Conservation (phyloP, 2,329 filamentous ascomycete species). For the Penicillium sp. region DNA sequence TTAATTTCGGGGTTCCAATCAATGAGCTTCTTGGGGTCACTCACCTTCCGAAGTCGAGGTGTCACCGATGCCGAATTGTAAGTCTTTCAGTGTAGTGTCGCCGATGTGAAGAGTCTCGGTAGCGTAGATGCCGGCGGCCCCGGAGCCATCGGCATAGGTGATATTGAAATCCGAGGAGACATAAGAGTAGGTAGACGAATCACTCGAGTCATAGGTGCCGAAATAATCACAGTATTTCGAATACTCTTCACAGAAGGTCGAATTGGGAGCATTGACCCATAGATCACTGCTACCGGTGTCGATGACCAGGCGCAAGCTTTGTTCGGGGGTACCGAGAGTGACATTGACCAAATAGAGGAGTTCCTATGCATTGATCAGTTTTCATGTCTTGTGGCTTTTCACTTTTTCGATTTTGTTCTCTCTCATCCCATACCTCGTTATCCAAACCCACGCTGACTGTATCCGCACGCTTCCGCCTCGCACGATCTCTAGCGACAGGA, state of each 20-base stretch:
- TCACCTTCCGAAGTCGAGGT: conserved; percentile 50
- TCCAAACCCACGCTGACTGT: conserved; percentile 49
- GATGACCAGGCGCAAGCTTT: conserved; percentile 57
- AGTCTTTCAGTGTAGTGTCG: conserved; percentile 47
- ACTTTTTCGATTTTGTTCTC: not conserved
- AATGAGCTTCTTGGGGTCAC: conserved; percentile 3
- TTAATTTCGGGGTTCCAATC: not conserved
- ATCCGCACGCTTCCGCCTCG: conserved; percentile 44
- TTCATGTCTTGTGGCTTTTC: not conserved
- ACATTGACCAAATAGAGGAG: conserved; percentile 62
- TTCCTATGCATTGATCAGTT: conserved; percentile 31
- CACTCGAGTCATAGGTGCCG: conserved; percentile 55
- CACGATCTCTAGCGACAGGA: conserved; percentile 48
- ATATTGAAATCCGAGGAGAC: conserved; percentile 81
- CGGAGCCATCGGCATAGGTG: conserved; percentile 78
- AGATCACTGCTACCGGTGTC: conserved; percentile 65
- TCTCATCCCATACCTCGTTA: conserved; percentile 49
- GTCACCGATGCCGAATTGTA: conserved; percentile 64
- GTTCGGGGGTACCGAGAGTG: conserved; percentile 58
- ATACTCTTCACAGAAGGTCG: conserved; percentile 47
- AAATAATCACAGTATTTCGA: conserved; percentile 46
- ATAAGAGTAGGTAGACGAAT: conserved; percentile 74
- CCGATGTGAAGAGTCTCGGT: conserved; percentile 67
- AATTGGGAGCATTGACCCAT: conserved; percentile 58
- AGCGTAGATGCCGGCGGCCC: conserved; percentile 76